Percentiles rank a stretch among this genome's conserved stretches.
Conservation (phyloP, 2,329 filamentous ascomycete species). For the Aspergillus tubingensis region DNA sequence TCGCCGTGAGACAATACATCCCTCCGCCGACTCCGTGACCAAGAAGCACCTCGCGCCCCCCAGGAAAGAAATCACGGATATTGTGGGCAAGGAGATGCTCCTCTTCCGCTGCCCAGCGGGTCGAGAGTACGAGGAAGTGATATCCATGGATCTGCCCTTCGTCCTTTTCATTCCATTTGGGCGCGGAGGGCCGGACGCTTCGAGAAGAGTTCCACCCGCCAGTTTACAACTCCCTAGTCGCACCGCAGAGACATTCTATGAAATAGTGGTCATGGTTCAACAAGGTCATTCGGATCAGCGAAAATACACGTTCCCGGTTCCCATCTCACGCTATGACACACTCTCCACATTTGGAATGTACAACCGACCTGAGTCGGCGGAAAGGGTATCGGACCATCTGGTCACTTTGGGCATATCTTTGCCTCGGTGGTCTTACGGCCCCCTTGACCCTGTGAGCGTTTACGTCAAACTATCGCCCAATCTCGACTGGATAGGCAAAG, state of each 20-base stretch:
- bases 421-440: conserved; percentile 94
- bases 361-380: conserved; percentile 87
- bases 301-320: conserved; percentile 88
- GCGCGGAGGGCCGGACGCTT: conserved; percentile 84
- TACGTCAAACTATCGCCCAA: conserved; percentile 95
- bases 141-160: conserved; percentile 96
- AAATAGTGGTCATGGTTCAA: conserved; percentile 92
- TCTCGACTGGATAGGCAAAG: conserved; percentile 85
- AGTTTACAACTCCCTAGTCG: conserved; percentile 87
- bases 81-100: conserved; percentile 93
- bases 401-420: conserved; percentile 90
- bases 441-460: conserved; percentile 89
- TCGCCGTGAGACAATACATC: conserved; percentile 93
- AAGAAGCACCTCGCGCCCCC: conserved; percentile 90
- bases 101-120: conserved; percentile 84
- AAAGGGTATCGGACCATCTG: conserved; percentile 83
- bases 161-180: conserved; percentile 97
- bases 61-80: conserved; percentile 84
- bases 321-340: conserved; percentile 90
- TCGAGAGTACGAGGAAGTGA: conserved; percentile 81
- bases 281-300: conserved; percentile 84
- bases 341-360: conserved; percentile 99
- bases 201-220: conserved; percentile 85
- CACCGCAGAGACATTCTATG: conserved; percentile 96
- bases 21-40: conserved; percentile 88